Conservation (phyloP, 768 basidiomycete genomes). For the Suillus alpinus region DNA sequence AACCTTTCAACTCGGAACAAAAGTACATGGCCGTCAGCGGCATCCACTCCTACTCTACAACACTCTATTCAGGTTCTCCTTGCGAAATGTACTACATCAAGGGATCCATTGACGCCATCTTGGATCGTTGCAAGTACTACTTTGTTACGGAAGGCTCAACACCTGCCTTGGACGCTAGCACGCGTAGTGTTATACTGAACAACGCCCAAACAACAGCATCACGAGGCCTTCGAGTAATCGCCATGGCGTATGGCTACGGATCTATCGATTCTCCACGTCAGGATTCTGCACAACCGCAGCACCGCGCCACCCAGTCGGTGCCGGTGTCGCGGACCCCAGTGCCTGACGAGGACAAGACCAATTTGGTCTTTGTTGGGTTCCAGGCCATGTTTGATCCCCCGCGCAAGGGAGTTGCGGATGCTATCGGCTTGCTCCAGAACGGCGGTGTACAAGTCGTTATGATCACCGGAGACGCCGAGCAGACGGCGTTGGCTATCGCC, state of each 20-base stretch:
- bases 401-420: constrained; percentile 87
- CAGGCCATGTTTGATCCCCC: constrained; percentile 97
- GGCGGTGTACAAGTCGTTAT: constrained; percentile 96
- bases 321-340: constrained; percentile 28
- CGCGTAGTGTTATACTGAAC: constrained; percentile 61
- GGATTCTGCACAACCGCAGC: constrained; percentile 16
- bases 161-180: constrained; percentile 69
- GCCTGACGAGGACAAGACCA: constrained; percentile 39
- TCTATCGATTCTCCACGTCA: constrained; percentile 40
- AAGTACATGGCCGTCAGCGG: constrained; percentile 95
- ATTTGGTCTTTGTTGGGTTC: constrained; percentile 88
- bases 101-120: constrained; percentile 85
- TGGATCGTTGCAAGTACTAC: constrained; percentile 86
- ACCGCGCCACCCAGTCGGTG: constrained; percentile 16
- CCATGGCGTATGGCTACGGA: constrained; percentile 87
- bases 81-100: constrained; percentile 89
- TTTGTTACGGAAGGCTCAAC: constrained; percentile 89
- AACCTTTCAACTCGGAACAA: constrained; percentile 89
- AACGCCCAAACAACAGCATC: constrained; percentile 72
- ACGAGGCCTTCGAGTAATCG: constrained; percentile 82
- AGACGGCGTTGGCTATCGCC: constrained; percentile 88
- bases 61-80: constrained; percentile 29
- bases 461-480: constrained; percentile 95
- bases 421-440: constrained; percentile 73
- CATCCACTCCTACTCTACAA: constrained; percentile 40